A percentile compares a stretch with the other conserved stretches of the same genome.
Conservation (phyloP, 768 basidiomycete genomes). For the Hemileccinum rubropunctum region DNA sequence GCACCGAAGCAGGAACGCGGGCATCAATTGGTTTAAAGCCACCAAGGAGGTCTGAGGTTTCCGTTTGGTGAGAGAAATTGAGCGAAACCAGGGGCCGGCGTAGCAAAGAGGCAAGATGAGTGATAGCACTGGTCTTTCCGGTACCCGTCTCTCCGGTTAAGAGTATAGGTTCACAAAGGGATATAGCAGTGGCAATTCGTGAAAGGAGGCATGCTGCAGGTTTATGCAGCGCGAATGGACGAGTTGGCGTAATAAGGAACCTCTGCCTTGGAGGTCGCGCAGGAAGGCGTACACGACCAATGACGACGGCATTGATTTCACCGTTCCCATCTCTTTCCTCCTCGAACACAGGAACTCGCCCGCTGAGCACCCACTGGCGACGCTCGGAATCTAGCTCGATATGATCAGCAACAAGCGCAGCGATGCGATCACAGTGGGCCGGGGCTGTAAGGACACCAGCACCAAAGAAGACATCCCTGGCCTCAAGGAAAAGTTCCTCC, state of each 20-base stretch:
- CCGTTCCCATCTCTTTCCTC: constrained; percentile 69
- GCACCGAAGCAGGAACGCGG: constrained; percentile 63
- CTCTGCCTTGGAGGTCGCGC: constrained; percentile 40
- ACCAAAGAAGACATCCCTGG: constrained; percentile 90
- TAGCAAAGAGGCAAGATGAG: constrained; percentile 80
- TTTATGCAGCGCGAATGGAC: constrained; percentile 86
- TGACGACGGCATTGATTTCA: constrained; percentile 49
- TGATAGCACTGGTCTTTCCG: constrained; percentile 92
- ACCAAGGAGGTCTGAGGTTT: constrained; percentile 90
- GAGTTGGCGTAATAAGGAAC: constrained; percentile 31
- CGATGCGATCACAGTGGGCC: constrained; percentile 51
- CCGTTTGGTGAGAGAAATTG: constrained; percentile 95
- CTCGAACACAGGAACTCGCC: constrained; percentile 64
- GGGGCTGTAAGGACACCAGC: constrained; percentile 53
- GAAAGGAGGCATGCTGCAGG: constrained; percentile 80
- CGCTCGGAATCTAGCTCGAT: constrained; percentile 71
- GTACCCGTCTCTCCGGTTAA: constrained; percentile 99
- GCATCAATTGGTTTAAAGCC: constrained; percentile 97
- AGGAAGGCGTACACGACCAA: constrained; percentile 61
- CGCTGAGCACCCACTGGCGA: constrained; percentile 64
- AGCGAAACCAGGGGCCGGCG: constrained; percentile 77
- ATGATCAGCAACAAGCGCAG: constrained; percentile 53
- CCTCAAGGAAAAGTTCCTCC: constrained; percentile 87
- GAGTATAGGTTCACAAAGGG: constrained; percentile 77
- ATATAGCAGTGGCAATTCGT: constrained; percentile 71